Conservation (phyloP, 176 grass and related monocot species). For the Musa schizocarpa region DNA sequence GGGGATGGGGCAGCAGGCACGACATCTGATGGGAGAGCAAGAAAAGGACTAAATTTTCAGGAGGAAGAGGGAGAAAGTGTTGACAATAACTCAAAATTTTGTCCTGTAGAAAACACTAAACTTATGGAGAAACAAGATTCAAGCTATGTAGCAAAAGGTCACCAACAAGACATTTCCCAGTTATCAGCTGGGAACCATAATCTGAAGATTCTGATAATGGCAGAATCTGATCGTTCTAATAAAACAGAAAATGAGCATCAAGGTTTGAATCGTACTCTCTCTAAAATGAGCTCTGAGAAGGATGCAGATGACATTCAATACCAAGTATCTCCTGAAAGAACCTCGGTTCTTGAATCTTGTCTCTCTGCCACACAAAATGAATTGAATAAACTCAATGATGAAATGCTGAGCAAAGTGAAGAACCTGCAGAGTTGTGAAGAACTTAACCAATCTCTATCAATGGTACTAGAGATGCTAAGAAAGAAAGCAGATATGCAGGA, state of each 20-base stretch:
- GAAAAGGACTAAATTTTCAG: slow-evolving; percentile 42
- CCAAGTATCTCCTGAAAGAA: slow-evolving; percentile 44
- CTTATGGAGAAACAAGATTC: slow-evolving; percentile 31
- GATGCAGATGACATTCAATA: slow-evolving; percentile 40
- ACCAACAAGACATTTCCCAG: slow-evolving; percentile 61
- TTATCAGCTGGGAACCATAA: slow-evolving; percentile 55
- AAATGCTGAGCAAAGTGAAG: slow-evolving; percentile 47
- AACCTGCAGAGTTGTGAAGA: slow-evolving; percentile 61
- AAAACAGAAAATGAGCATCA: slow-evolving; percentile 59
- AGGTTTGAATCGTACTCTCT: slow-evolving; percentile 36
- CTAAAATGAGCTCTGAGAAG: slow-evolving; percentile 47
- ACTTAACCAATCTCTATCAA: slow-evolving; percentile 39
- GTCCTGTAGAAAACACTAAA: background rate
- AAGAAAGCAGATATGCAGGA: slow-evolving; percentile 54
- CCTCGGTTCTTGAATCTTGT: slow-evolving; percentile 43
- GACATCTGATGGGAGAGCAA: slow-evolving; percentile 42
- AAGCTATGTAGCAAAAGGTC: slow-evolving; percentile 30
- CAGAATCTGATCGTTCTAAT: slow-evolving; percentile 58
- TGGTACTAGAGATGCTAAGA: slow-evolving; percentile 45
- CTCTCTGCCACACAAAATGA: slow-evolving; percentile 50
- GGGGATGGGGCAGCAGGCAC: slow-evolving; percentile 26
- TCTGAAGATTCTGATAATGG: slow-evolving; percentile 50
- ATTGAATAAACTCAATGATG: slow-evolving; percentile 63
- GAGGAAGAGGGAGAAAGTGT: slow-evolving; percentile 38
- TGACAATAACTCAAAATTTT: background rate